Percentiles rank a stretch among this genome's conserved stretches.
Evolutionary conservation across 345 rosid species (phyloP).

Genomic region (Lenwebbia sp.): DNA sequence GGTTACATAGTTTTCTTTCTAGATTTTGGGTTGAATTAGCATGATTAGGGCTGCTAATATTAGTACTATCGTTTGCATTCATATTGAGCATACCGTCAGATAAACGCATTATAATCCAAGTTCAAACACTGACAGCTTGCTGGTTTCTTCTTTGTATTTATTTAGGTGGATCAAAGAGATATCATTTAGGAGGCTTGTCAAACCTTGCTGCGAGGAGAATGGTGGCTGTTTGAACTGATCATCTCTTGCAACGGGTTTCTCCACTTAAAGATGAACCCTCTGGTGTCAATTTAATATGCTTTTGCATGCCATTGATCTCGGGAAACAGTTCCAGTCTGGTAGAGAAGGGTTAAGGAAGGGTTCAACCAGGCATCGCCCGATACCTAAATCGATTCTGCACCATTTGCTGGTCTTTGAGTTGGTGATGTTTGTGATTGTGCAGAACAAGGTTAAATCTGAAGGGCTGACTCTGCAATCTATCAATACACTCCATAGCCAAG

Average conservation of each 20-base stretch:
- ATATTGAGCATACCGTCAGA: background rate
- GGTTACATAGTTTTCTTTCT: background rate
- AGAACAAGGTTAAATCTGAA: background rate
- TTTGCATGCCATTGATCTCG: background rate
- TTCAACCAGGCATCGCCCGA: background rate
- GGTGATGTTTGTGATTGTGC: background rate
- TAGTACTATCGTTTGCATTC: background rate
- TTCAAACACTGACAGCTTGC: background rate
- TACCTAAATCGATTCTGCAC: background rate
- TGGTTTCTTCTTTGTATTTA: background rate
- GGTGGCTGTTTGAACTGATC: background rate
- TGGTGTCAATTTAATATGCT: background rate
- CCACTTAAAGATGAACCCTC: background rate
- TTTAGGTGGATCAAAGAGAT: background rate
- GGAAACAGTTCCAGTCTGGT: background rate
- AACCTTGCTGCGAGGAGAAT: background rate
- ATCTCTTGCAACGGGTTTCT: background rate
- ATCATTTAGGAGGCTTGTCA: background rate
- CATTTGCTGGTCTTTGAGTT: background rate
- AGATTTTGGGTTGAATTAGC: background rate
- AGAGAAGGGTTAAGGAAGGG: background rate
- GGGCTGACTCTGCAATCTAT: background rate
- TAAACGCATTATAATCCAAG: background rate
- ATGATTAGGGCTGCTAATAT: background rate
- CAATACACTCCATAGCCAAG: background rate